phyloP scores from a whole-genome alignment of 2,329 filamentous ascomycete genomes.

The Ambrosiella beaveri region DNA sequence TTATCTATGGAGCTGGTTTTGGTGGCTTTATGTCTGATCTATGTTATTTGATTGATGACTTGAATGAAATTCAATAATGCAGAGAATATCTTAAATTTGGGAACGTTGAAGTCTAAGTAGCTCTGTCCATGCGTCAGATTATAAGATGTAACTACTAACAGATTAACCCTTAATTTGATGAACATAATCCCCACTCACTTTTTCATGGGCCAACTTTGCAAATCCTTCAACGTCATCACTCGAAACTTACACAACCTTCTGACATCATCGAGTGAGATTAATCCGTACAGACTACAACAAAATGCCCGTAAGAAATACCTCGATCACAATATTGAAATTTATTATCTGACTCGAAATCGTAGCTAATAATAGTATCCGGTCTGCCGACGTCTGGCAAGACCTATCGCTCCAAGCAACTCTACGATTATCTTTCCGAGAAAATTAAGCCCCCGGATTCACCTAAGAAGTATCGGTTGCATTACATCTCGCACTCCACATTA shows the following conservation, averaged over 20 bases:
- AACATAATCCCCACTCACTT: background rate
- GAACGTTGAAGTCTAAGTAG: no score
- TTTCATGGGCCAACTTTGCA: background rate
- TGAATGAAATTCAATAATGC: no score
- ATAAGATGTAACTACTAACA: no score
- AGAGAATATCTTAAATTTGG: no score
- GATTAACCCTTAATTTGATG: background rate
- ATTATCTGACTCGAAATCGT: background rate
- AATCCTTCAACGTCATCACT: background rate
- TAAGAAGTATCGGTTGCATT: slow-evolving; percentile 46
- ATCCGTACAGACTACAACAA: background rate
- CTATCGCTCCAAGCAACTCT: slow-evolving; percentile 47
- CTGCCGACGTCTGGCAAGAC: slow-evolving; percentile 54
- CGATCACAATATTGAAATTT: background rate
- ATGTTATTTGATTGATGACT: background rate
- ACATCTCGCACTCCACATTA: slow-evolving; percentile 56
- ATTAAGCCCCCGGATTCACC: slow-evolving; percentile 25
- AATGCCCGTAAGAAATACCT: slow-evolving; percentile 8
- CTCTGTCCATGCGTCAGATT: no score
- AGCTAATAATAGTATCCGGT: slow-evolving; percentile 34
- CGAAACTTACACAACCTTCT: background rate
- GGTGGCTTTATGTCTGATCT: background rate
- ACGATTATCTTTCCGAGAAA: slow-evolving; percentile 43
- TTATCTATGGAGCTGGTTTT: background rate
- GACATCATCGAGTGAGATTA: background rate